A percentile compares a stretch with the other conserved stretches of the same genome.
These are phyloP conservation scores for Candolleomyces eurysporus DNA, from an alignment of 768 basidiomycete species.

Conservation along the genomic window DNA sequence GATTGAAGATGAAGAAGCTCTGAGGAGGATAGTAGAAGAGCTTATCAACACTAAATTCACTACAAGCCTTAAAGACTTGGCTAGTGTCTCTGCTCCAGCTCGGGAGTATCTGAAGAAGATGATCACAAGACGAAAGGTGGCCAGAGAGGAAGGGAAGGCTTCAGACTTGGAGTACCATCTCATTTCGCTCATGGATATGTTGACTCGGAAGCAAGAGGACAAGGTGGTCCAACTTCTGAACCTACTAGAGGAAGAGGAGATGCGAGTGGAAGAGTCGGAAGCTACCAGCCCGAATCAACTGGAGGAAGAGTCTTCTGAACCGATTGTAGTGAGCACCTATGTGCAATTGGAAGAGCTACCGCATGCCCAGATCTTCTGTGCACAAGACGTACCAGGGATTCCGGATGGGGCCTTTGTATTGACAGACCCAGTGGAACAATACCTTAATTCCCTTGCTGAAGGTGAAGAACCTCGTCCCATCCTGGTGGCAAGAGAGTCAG, in stretches of 20 bases:
- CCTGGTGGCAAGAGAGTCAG: constrained; percentile 8
- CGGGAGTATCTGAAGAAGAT: background rate
- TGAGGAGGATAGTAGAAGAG: background rate
- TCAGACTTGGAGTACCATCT: background rate
- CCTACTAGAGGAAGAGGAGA: background rate
- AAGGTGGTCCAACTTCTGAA: background rate
- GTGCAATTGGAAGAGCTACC: background rate
- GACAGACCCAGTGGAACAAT: constrained; percentile 4
- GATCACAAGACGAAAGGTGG: background rate
- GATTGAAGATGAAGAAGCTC: background rate
- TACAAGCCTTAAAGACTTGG: background rate
- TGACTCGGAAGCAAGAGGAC: background rate
- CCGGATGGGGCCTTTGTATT: background rate
- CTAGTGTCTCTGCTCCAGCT: background rate
- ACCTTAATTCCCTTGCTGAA: background rate
- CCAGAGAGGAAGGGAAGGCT: background rate
- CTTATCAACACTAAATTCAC: background rate
- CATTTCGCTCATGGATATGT: background rate
- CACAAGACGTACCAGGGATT: background rate
- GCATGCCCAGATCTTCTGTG: background rate
- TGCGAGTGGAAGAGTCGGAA: too few species aligned
- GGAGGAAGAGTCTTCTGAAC: background rate
- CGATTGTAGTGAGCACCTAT: background rate
- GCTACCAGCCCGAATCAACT: too few species aligned
- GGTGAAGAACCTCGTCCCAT: background rate